phyloP scores from a whole-genome alignment of 2,329 filamentous ascomycete genomes.

The Neopestalotiopsis sp. region DNA sequence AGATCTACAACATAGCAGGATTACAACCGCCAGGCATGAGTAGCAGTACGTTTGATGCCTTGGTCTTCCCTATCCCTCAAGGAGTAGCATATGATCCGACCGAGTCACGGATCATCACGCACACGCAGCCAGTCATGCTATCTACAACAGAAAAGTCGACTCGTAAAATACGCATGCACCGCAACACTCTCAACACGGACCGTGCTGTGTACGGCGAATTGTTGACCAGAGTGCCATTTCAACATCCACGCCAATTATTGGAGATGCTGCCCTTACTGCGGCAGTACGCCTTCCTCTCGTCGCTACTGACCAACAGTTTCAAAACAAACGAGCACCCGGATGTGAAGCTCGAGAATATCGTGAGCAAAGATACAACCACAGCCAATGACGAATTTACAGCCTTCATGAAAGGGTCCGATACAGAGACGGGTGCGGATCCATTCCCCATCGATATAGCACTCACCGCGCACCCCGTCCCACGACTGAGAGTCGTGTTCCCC shows the following conservation, averaged over 20 bases:
- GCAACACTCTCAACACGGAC: constrained; percentile 70
- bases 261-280: constrained; percentile 75
- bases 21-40: constrained; percentile 42
- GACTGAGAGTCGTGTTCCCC: constrained; percentile 59
- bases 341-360: constrained; percentile 21
- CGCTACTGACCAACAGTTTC: constrained; percentile 68
- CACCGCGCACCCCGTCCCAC: constrained; percentile 53
- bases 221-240: constrained; percentile 73
- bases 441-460: constrained; percentile 58
- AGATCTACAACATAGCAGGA: constrained; percentile 64
- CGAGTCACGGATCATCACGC: constrained; percentile 61
- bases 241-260: constrained; percentile 77
- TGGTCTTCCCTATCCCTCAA: constrained; percentile 60
- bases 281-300: constrained; percentile 75
- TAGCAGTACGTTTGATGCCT: constrained; percentile 57
- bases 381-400: constrained; percentile 27
- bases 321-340: constrained; percentile 35
- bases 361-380: constrained; percentile 26
- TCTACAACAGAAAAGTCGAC: constrained; percentile 29
- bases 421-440: constrained; percentile 18
- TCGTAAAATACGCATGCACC: constrained; percentile 38
- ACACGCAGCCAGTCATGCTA: constrained; percentile 49
- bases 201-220: constrained; percentile 74
- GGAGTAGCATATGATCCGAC: constrained; percentile 58
- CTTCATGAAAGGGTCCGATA: constrained; percentile 21